Evolutionary conservation across 2,329 filamentous ascomycete genomes (phyloP).

Genomic region (Aaosphaeria arxii): DNA sequence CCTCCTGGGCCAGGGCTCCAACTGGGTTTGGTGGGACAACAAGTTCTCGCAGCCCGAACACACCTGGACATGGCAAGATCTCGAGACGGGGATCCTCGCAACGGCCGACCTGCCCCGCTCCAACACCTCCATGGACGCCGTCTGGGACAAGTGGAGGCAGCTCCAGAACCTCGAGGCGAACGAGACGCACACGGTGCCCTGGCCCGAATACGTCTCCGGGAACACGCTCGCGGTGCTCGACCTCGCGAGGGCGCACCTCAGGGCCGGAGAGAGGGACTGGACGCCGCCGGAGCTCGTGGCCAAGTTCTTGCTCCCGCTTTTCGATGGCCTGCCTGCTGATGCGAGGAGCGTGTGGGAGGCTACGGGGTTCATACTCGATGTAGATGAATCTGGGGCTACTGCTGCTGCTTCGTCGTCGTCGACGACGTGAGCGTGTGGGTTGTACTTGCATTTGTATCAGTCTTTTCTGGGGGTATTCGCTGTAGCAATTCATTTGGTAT

Average conservation of each 20-base stretch:
- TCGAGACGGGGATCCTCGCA: constrained; percentile 1
- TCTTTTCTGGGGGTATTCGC: too few relatives aligned
- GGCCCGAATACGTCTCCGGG: constrained; percentile 4
- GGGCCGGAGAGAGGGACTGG: constrained; percentile 6
- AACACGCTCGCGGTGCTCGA: constrained; percentile 5
- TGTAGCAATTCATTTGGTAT: too few relatives aligned
- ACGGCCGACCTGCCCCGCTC: constrained; percentile 2
- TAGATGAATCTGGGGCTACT: not conserved
- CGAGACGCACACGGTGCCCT: not conserved
- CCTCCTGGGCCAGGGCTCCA: constrained; percentile 1
- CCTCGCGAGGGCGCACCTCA: constrained; percentile 6
- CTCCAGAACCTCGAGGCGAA: not conserved
- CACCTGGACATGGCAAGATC: constrained; percentile 3
- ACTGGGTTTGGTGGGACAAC: constrained; percentile 7
- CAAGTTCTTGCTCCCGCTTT: constrained; percentile 1
- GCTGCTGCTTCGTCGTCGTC: too few relatives aligned
- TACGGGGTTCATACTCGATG: constrained; percentile 1
- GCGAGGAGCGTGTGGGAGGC: constrained; percentile 3
- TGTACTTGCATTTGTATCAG: too few relatives aligned
- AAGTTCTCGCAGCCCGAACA: constrained; percentile 1
- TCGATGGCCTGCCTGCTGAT: constrained; percentile 4
- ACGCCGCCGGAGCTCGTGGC: constrained; percentile 5
- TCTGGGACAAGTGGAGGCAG: constrained; percentile 1
- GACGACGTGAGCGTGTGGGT: too few relatives aligned
- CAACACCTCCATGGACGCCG: not conserved